A percentile compares a stretch with the other conserved stretches of the same genome.
Conservation (phyloP, 139 green algal genomes). For the Zygnema circumcarinatum region DNA sequence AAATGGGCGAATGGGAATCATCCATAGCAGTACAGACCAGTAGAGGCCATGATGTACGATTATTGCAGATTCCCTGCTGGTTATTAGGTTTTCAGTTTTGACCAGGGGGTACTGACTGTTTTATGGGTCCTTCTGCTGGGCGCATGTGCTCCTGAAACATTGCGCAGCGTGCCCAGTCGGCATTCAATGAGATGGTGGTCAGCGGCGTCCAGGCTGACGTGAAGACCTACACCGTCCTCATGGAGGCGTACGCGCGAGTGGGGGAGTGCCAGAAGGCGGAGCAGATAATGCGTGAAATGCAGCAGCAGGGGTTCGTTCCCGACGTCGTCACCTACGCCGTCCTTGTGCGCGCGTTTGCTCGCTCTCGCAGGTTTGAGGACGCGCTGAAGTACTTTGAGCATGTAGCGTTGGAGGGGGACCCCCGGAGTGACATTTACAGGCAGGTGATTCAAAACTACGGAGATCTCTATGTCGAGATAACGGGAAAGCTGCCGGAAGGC, state of each 20-base stretch:
- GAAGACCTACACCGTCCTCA: conserved; percentile 41
- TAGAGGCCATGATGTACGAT: too few species aligned
- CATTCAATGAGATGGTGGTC: conserved; percentile 49
- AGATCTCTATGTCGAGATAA: conserved; percentile 11
- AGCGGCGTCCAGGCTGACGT: conserved; percentile 43
- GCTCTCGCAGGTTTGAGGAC: conserved; percentile 11
- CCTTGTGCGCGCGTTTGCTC: conserved; percentile 41
- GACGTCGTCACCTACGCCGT: conserved; percentile 39
- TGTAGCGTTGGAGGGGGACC: conserved; percentile 12
- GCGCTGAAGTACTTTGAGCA: conserved; percentile 44
- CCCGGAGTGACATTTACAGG: conserved; percentile 3
- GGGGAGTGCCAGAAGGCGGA: conserved; percentile 29
- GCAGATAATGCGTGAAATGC: conserved; percentile 21
- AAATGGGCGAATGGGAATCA: too few species aligned
- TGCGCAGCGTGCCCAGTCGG: conserved; percentile 22
- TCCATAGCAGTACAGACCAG: too few species aligned
- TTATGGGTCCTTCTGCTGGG: too few species aligned
- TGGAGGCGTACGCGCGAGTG: conserved; percentile 52
- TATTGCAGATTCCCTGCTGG: too few species aligned
- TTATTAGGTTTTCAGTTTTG: too few species aligned
- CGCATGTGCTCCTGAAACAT: not conserved
- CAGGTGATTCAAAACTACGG: conserved; percentile 34
- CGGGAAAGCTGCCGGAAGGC: conserved; percentile 1
- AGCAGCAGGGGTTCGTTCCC: conserved; percentile 33
- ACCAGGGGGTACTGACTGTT: not conserved